Evolutionary conservation across 768 basidiomycete species (phyloP), one percentile per base, ranked within the genome.

Genomic region (Amyloporia xantha): DNA sequence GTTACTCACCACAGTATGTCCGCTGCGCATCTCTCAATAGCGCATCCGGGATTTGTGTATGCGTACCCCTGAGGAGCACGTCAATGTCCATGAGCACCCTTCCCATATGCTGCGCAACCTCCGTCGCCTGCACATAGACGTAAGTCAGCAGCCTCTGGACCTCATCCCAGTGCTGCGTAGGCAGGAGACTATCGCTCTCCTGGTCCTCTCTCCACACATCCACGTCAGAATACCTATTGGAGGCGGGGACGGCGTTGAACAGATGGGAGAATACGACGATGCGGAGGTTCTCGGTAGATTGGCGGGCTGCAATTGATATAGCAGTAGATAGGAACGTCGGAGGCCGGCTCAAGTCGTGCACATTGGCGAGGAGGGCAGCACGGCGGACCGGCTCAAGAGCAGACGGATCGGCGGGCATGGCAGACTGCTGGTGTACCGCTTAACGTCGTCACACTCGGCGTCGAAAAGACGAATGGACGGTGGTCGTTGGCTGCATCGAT

Each of bases 51-150:
- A 80, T 58, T 47, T 68, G 65, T 49, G 71, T 68, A 37, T 78
- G 71, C 45, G 74, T 62, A n/a, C 74, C 81, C 43, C 77, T 72
- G 50, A 95, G 75, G 40, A 90, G 67, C 12, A 95, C 86, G 57
- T 89, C 84, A 41, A 95, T 71, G 47, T 84, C 74, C 73, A 93
- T 77, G 49, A 90, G 72, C 36, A 91, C 68, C 53, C 80, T 85
- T 61, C 78, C 79, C 57, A 73, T 63, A 30, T 77, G 73, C 60
- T 84, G 81, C 12, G 87, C 85, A 36, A 81, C 76, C 57, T 77
- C 82, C 12, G 85, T 85, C n/a, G 89, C 86, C 55, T 86, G 84
- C 2, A 90, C 86, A 64, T 97, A 96, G 33, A 88, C 78, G 59
- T 79, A 84, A 0, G 88, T 88, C 53, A 97, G 73, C 40, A 94